Evolutionary conservation across 345 rosid species (phyloP).

Genomic region (Lepidium aucheri): DNA sequence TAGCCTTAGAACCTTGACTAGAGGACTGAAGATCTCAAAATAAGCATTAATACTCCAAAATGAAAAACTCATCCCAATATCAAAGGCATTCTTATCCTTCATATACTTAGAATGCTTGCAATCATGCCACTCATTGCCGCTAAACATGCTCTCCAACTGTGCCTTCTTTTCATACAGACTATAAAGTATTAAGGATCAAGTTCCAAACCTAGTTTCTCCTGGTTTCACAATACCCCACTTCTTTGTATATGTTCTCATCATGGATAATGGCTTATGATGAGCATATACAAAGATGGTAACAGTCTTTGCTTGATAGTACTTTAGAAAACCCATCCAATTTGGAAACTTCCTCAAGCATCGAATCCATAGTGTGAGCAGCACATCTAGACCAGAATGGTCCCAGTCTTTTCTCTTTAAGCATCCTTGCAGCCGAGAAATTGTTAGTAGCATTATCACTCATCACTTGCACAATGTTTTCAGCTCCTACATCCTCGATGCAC

Average conservation of each 20-base stretch:
- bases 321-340: neutral
- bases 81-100: neutral
- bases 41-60: neutral
- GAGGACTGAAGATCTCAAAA: neutral
- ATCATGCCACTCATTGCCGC: neutral
- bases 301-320: neutral
- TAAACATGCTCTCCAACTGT: neutral
- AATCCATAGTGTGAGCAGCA: neutral
- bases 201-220: neutral
- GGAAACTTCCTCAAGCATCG: neutral
- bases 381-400: neutral
- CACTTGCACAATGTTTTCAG: too few species aligned
- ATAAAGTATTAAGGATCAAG: neutral
- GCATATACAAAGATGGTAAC: neutral
- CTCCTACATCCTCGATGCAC: too few species aligned
- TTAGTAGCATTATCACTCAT: neutral
- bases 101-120: neutral
- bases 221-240: too few species aligned
- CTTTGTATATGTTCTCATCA: too few species aligned
- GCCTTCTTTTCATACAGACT: neutral
- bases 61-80: neutral
- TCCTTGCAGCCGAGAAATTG: neutral
- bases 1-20: neutral
- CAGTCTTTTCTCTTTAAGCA: neutral
- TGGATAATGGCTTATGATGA: too few species aligned